Evolutionary conservation across 2,329 filamentous ascomycete genomes (phyloP).

Genomic region (Pseudohalonectria lignicola): DNA sequence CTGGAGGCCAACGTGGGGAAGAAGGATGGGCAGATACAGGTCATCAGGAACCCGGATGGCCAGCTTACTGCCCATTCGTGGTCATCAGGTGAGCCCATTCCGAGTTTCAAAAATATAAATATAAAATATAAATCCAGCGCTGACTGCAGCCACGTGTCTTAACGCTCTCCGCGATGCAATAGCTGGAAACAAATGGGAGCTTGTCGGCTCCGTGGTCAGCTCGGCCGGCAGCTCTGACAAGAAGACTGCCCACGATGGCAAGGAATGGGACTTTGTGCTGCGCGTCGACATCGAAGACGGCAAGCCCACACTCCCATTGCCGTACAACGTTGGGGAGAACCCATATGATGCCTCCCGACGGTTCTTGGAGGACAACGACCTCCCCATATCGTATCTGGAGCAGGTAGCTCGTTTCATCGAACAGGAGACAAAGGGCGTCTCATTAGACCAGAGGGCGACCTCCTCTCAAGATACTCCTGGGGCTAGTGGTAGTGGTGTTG

Average conservation of each 20-base stretch:
- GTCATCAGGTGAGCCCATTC: slow-evolving; percentile 53
- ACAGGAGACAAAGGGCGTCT: slow-evolving; percentile 78
- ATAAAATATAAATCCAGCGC: no score
- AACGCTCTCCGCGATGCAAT: no score
- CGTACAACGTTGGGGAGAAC: slow-evolving; percentile 86
- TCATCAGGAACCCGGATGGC: slow-evolving; percentile 75
- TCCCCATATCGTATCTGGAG: slow-evolving; percentile 79
- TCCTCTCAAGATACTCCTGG: no score
- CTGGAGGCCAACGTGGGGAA: slow-evolving; percentile 71
- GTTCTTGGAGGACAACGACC: slow-evolving; percentile 80
- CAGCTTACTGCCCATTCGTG: slow-evolving; percentile 81
- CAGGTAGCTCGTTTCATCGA: slow-evolving; percentile 89
- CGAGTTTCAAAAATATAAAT: no score
- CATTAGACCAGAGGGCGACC: slow-evolving; percentile 40
- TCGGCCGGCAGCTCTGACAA: slow-evolving; percentile 52
- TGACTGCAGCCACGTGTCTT: no score
- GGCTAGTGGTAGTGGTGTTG: no score
- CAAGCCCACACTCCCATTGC: slow-evolving; percentile 84
- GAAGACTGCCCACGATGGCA: slow-evolving; percentile 66
- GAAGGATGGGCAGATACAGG: slow-evolving; percentile 93
- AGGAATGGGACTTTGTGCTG: slow-evolving; percentile 94
- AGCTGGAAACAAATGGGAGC: slow-evolving; percentile 71
- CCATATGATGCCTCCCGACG: slow-evolving; percentile 85
- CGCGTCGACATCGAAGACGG: slow-evolving; percentile 95
- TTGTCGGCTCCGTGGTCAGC: slow-evolving; percentile 90